A percentile compares a stretch with the other conserved stretches of the same genome.
Evolutionary conservation across 2,329 filamentous ascomycete genomes (phyloP).

Genomic region (Laburnicola sp.): DNA sequence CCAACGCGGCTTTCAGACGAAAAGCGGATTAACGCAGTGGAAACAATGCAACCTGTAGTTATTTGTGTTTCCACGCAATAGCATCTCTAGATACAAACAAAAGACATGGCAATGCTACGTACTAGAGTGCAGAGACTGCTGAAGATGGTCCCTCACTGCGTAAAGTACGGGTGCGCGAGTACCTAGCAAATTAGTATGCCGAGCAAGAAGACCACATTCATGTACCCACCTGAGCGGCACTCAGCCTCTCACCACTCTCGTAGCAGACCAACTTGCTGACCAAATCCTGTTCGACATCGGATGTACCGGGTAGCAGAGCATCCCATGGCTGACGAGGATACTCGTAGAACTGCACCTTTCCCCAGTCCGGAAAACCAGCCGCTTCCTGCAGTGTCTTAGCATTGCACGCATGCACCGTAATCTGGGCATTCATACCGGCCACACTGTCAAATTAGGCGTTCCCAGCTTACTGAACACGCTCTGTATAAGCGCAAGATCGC

Average conservation of each 20-base stretch:
- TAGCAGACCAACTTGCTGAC: slow-evolving; percentile 71
- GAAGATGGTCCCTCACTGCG: slow-evolving; percentile 4
- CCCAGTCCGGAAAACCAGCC: slow-evolving; percentile 76
- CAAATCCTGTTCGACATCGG: slow-evolving; percentile 64
- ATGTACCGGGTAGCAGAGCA: slow-evolving; percentile 65
- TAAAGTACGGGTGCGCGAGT: slow-evolving; percentile 36
- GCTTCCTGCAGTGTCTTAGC: slow-evolving; percentile 57
- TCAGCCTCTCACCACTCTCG: slow-evolving; percentile 68
- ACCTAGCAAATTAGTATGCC: slow-evolving; percentile 18
- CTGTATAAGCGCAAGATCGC: slow-evolving; percentile 84
- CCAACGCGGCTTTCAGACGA: too few species aligned
- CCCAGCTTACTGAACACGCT: slow-evolving; percentile 92
- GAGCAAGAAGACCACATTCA: background rate
- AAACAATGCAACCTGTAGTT: too few species aligned
- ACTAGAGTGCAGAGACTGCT: too few species aligned
- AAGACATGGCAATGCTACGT: too few species aligned
- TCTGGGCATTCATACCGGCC: slow-evolving; percentile 68
- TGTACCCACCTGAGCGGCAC: slow-evolving; percentile 62
- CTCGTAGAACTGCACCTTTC: slow-evolving; percentile 76
- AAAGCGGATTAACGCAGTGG: too few species aligned
- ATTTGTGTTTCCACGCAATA: too few species aligned
- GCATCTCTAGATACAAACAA: too few species aligned
- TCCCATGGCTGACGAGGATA: slow-evolving; percentile 72
- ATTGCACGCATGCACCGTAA: background rate
- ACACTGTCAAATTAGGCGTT: slow-evolving; percentile 75